Conservation (phyloP, 768 basidiomycete genomes). For the Sporobolomyces roseus region DNA sequence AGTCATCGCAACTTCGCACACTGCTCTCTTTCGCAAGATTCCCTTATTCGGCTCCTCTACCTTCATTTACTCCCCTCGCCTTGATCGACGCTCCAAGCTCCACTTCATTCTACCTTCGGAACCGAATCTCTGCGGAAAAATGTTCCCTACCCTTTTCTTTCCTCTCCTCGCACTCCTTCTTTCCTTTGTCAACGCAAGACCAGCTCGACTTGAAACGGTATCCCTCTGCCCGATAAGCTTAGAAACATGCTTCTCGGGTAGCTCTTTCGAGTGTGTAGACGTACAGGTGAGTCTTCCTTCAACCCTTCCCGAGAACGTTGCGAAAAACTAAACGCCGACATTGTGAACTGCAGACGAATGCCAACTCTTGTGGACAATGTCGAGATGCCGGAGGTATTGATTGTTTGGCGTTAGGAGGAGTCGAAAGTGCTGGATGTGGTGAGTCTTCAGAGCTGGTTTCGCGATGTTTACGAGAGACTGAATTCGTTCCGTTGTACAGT, state of each 20-base stretch:
- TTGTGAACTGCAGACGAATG: slow-evolving; percentile 4
- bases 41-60: no score
- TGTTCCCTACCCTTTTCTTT: no score
- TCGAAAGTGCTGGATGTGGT: slow-evolving; percentile 1
- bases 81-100: no score
- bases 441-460: background rate
- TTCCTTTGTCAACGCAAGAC: background rate
- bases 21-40: no score
- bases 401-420: background rate
- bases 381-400: background rate
- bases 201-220: slow-evolving; percentile 2
- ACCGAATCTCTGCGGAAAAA: no score
- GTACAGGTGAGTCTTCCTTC: background rate
- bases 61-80: no score
- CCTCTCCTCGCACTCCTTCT: background rate
- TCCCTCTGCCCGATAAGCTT: background rate
- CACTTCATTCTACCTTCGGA: no score
- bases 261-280: background rate
- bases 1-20: no score
- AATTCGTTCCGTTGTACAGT: background rate
- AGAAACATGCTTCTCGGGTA: background rate
- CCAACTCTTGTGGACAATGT: background rate
- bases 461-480: background rate
- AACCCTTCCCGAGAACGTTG: background rate
- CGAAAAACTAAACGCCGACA: no score